phyloP scores from a whole-genome alignment of 1,139 yeast species.

The Arxiozyma slooffiae region DNA sequence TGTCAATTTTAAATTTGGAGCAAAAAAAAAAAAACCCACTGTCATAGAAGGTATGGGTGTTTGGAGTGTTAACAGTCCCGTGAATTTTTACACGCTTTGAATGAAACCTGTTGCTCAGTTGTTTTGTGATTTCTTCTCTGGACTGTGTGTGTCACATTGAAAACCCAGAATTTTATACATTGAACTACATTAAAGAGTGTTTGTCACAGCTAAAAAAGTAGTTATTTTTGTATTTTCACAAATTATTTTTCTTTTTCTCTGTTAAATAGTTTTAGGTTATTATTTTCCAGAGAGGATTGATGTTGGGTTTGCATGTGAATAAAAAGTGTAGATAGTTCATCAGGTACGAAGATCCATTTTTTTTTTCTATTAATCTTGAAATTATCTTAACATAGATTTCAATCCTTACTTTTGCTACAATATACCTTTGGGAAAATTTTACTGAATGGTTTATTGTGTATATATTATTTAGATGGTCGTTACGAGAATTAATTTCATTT shows the following conservation, averaged over 20 bases:
- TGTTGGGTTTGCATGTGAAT: slow-evolving; percentile 81
- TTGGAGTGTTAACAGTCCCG: background rate
- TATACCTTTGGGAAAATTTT: slow-evolving; percentile 58
- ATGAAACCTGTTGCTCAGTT: too few relatives aligned
- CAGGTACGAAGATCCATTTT: slow-evolving; percentile 85
- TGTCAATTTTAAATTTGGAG: background rate
- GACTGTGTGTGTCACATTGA: background rate
- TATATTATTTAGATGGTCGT: slow-evolving; percentile 76
- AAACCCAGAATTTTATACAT: too few relatives aligned
- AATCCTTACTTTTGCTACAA: slow-evolving; percentile 59
- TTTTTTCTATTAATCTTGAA: slow-evolving; percentile 76
- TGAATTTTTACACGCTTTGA: too few relatives aligned
- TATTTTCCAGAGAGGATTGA: slow-evolving; percentile 63
- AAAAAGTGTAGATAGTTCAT: slow-evolving; percentile 59
- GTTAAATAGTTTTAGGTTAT: slow-evolving; percentile 37
- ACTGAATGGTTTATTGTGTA: slow-evolving; percentile 40
- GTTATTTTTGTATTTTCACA: slow-evolving; percentile 61
- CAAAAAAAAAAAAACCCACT: too few relatives aligned
- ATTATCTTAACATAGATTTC: slow-evolving; percentile 67
- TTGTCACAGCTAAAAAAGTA: too few relatives aligned
- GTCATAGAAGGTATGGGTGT: background rate
- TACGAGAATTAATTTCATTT: slow-evolving; percentile 25
- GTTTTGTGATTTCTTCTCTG: too few relatives aligned
- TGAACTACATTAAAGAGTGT: too few relatives aligned
- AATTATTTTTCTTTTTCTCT: slow-evolving; percentile 46